A percentile compares a stretch with the other conserved stretches of the same genome.
Conservation (phyloP, 768 basidiomycete species). For the Amanita molliuscula region DNA sequence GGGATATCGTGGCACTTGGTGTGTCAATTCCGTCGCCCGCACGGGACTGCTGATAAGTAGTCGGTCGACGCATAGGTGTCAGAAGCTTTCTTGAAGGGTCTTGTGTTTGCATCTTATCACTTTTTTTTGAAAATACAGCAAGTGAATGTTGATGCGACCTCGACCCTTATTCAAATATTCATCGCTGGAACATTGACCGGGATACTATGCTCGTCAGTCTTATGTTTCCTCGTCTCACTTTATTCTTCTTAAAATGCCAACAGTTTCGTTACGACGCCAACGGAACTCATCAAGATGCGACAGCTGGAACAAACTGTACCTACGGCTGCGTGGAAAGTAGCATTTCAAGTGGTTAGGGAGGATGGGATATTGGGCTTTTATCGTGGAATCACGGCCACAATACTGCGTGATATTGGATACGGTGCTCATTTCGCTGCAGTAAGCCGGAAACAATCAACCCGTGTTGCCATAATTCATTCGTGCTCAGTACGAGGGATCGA, state of each 20-base stretch:
- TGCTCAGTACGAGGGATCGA: constrained; percentile 52
- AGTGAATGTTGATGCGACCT: constrained; percentile 31
- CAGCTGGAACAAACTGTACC: constrained; percentile 50
- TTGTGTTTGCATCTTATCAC: constrained; percentile 80
- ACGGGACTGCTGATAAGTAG: background rate
- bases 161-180: constrained; percentile 61
- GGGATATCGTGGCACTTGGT: constrained; percentile 78
- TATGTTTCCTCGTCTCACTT: background rate
- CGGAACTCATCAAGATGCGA: constrained; percentile 82
- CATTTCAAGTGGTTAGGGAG: constrained; percentile 39
- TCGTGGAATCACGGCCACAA: constrained; percentile 66
- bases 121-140: constrained; percentile 66
- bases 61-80: constrained; percentile 42
- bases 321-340: constrained; percentile 43
- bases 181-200: constrained; percentile 79
- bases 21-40: constrained; percentile 13
- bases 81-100: constrained; percentile 71
- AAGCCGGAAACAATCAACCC: constrained; percentile 16
- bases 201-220: constrained; percentile 62
- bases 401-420: constrained; percentile 70
- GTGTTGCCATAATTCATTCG: background rate
- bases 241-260: background rate
- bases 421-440: constrained; percentile 81
- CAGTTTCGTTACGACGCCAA: constrained; percentile 72
- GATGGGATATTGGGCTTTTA: constrained; percentile 62